Evolutionary conservation across 2,329 filamentous ascomycete species (phyloP).

Genomic region (Pseudogymnoascus pannorum): DNA sequence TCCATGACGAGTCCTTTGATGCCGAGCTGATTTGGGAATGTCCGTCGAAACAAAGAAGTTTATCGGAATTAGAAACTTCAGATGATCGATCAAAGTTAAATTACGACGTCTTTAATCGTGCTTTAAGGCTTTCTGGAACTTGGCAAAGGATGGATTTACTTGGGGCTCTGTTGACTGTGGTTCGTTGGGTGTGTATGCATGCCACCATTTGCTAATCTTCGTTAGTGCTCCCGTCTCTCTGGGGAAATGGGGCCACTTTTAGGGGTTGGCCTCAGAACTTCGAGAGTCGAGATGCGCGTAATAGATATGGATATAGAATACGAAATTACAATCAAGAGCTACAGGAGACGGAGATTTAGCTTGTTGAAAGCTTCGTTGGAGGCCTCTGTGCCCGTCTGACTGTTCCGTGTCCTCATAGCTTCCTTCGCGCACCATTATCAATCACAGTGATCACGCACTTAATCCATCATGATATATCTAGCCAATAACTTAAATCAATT

Average conservation of each 20-base stretch:
- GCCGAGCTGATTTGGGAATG: background rate
- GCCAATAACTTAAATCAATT: background rate
- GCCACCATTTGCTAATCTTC: slow-evolving; percentile 5
- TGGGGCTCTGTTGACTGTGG: background rate
- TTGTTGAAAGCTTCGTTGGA: background rate
- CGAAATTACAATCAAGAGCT: background rate
- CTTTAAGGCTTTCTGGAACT: background rate
- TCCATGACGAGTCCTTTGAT: background rate
- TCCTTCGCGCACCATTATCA: background rate
- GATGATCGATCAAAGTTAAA: background rate
- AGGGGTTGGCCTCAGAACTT: background rate
- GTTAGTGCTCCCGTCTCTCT: background rate
- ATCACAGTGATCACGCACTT: background rate
- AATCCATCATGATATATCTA: background rate
- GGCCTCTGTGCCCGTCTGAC: background rate
- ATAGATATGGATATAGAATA: background rate
- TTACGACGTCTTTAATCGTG: background rate
- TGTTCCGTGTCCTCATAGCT: background rate
- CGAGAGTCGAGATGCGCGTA: background rate
- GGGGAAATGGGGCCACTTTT: background rate
- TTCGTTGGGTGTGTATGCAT: background rate
- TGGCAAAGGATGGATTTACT: background rate
- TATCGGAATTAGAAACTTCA: background rate
- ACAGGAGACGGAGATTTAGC: background rate
- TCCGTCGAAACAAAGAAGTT: background rate